Evolutionary conservation across 805 yeast species (phyloP).

Genomic region (Metschnikowia continentalis): DNA sequence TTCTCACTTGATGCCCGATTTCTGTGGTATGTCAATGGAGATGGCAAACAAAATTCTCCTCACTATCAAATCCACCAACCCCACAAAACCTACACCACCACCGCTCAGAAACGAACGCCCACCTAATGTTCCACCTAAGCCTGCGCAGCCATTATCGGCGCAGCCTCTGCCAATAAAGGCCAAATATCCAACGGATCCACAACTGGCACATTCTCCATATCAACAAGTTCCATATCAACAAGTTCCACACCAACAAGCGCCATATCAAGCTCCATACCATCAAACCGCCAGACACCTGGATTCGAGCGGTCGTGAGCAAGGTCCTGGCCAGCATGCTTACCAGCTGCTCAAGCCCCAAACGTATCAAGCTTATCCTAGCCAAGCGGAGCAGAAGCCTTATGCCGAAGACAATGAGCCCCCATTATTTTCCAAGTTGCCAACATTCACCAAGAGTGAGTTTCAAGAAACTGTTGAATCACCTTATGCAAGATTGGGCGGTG

Average conservation of each 20-base stretch:
- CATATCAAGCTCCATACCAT: constrained; percentile 12
- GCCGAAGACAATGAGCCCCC: not conserved
- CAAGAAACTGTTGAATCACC: constrained; percentile 13
- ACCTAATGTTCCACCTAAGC: constrained; percentile 7
- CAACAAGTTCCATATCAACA: constrained; percentile 7
- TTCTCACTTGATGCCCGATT: constrained; percentile 93
- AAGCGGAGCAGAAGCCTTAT: not conserved
- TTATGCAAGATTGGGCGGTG: constrained; percentile 7
- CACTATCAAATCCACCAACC: constrained; percentile 70
- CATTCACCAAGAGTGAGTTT: constrained; percentile 12
- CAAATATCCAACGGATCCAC: not conserved
- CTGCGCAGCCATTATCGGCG: not conserved
- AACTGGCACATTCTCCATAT: not conserved
- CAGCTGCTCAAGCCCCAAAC: constrained; percentile 5
- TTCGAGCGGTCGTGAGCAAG: not conserved
- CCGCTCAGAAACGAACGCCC: constrained; percentile 15
- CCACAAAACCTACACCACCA: constrained; percentile 10
- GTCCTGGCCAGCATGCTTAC: not conserved
- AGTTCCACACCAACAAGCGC: constrained; percentile 6
- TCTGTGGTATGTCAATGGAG: constrained; percentile 98
- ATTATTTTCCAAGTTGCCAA: constrained; percentile 9
- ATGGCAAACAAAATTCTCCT: constrained; percentile 85
- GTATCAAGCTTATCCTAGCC: not conserved
- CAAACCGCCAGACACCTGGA: constrained; percentile 1
- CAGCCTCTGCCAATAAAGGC: constrained; percentile 6